phyloP scores from a whole-genome alignment of 208 protist genomes.

The Trypanosoma vivax region DNA sequence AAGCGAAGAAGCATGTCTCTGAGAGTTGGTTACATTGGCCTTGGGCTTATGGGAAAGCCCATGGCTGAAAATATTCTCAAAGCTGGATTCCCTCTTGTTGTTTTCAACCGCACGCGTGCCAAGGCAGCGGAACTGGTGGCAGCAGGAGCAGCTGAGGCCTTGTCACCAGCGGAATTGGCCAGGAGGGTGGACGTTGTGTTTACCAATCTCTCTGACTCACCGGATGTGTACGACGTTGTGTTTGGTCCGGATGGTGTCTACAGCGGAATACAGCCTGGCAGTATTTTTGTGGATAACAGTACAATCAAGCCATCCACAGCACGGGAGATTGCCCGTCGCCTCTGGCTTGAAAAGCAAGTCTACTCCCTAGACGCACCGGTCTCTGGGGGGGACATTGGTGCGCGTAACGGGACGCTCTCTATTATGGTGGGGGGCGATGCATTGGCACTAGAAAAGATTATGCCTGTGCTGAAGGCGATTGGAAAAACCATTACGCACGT shows the following conservation, averaged over 20 bases:
- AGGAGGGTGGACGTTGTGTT: conserved; percentile 82
- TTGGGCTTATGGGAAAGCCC: conserved; percentile 91
- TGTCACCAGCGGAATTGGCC: conserved; percentile 79
- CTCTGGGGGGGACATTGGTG: conserved; percentile 92
- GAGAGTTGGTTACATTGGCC: conserved; percentile 88
- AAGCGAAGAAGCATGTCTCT: conserved; percentile 21
- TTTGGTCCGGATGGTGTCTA: conserved; percentile 79
- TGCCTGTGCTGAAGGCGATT: conserved; percentile 76
- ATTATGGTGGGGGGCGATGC: conserved; percentile 94
- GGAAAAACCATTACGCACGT: conserved; percentile 85
- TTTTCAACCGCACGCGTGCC: conserved; percentile 82
- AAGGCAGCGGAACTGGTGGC: conserved; percentile 80
- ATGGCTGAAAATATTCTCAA: conserved; percentile 89
- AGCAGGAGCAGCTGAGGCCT: conserved; percentile 54
- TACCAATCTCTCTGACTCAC: conserved; percentile 90
- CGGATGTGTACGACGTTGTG: conserved; percentile 84
- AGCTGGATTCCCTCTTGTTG: conserved; percentile 75
- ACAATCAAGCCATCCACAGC: conserved; percentile 92
- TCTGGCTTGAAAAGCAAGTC: conserved; percentile 75
- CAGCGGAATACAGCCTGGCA: conserved; percentile 52
- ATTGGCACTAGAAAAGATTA: conserved; percentile 47
- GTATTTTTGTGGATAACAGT: conserved; percentile 93
- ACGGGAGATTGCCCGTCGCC: conserved; percentile 66
- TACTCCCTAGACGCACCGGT: conserved; percentile 91
- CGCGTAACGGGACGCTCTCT: conserved; percentile 86